These are phyloP conservation scores for Cairneyella variabilis DNA, from an alignment of 495 filamentous ascomycete genomes.

Conservation along the genomic window DNA sequence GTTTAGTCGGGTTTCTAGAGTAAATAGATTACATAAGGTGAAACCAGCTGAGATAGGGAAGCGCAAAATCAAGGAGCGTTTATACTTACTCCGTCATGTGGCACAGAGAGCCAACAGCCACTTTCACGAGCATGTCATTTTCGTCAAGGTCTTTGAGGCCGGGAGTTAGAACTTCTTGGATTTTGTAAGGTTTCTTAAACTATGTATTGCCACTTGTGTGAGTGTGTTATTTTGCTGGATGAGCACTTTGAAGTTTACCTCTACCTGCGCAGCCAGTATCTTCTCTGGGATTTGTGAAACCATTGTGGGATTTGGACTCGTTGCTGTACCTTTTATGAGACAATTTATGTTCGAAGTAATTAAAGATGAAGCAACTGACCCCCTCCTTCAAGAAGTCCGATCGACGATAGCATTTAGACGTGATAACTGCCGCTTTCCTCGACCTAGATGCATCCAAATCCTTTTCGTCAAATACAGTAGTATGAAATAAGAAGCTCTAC, in stretches of 20 bases:
- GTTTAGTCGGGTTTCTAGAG: too few relatives aligned
- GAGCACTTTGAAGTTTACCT: too few relatives aligned
- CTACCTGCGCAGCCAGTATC: conserved; percentile 16
- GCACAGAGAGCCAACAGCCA: conserved; percentile 55
- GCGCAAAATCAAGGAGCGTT: too few relatives aligned
- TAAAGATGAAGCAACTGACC: not conserved
- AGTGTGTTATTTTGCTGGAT: too few relatives aligned
- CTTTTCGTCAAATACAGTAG: too few relatives aligned
- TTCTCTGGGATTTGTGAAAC: conserved; percentile 7
- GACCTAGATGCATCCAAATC: too few relatives aligned
- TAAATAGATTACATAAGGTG: too few relatives aligned
- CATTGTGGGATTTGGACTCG: not conserved
- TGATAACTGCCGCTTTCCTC: too few relatives aligned
- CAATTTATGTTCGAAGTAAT: not conserved
- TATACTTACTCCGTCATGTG: conserved; percentile 56
- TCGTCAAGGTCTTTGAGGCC: conserved; percentile 33
- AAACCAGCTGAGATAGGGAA: too few relatives aligned
- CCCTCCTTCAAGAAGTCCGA: too few relatives aligned
- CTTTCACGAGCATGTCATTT: conserved; percentile 53
- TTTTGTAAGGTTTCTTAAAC: conserved; percentile 42
- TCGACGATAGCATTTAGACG: too few relatives aligned
- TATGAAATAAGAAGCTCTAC: too few relatives aligned
- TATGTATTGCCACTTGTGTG: not conserved
- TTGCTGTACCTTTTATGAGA: not conserved
- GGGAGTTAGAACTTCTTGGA: conserved; percentile 46